A percentile compares a stretch with the other conserved stretches of the same genome.
Evolutionary conservation across 352 stramenopile species (phyloP).

Genomic region (Phytophthora melonis): DNA sequence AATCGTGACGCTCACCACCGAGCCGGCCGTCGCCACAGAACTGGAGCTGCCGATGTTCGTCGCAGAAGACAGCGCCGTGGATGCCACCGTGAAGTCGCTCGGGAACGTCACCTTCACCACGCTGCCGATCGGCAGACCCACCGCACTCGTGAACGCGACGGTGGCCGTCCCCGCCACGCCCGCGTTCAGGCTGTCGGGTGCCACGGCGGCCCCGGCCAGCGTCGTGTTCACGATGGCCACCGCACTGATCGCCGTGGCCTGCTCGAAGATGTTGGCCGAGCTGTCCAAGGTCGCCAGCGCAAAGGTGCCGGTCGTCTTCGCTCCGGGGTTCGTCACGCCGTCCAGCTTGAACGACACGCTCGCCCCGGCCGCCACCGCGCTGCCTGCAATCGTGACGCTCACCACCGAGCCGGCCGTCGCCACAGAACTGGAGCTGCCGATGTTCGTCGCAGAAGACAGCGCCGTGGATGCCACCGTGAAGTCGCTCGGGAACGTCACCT

Average conservation of each 20-base stretch:
- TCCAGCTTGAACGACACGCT: conserved; percentile 56
- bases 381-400: conserved; percentile 39
- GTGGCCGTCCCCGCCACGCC: conserved; percentile 36
- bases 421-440: conserved; percentile 42
- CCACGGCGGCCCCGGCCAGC: conserved; percentile 27
- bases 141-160: conserved; percentile 51
- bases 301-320: conserved; percentile 51
- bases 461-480: conserved; percentile 39
- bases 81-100: conserved; percentile 41
- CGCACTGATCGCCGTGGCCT: neutral
- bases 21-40: conserved; percentile 23
- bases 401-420: conserved; percentile 29
- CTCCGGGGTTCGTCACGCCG: conserved; percentile 62
- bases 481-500: conserved; percentile 49
- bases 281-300: conserved; percentile 47
- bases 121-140: conserved; percentile 44
- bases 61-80: conserved; percentile 28
- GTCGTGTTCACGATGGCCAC: conserved; percentile 32
- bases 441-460: conserved; percentile 32
- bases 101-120: conserved; percentile 50
- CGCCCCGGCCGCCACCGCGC: conserved; percentile 26
- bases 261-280: conserved; percentile 17
- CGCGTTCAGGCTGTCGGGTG: conserved; percentile 38
- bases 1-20: conserved; percentile 43
- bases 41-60: conserved; percentile 43